Conservation (phyloP, 2,329 filamentous ascomycete genomes). For the Epichloe uncinata region DNA sequence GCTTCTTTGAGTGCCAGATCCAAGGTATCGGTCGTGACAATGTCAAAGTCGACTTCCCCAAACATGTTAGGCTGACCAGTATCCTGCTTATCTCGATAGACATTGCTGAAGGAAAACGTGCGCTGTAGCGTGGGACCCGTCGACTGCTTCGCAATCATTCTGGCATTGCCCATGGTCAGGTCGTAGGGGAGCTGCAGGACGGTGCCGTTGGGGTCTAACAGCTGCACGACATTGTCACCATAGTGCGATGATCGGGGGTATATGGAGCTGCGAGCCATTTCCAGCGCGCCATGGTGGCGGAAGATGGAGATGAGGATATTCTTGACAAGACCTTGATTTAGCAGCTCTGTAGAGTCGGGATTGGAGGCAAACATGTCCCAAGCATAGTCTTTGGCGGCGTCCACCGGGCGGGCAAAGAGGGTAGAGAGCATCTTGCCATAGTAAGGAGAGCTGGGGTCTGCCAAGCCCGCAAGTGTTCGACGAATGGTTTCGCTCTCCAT, state of each 20-base stretch:
- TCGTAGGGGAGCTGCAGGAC: conserved; percentile 90
- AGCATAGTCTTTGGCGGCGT: conserved; percentile 67
- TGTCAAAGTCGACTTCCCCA: conserved; percentile 91
- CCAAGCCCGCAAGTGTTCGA: conserved; percentile 66
- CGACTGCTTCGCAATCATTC: conserved; percentile 61
- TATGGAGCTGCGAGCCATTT: conserved; percentile 58
- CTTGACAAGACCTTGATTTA: conserved; percentile 62
- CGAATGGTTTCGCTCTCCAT: conserved; percentile 88
- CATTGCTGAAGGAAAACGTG: conserved; percentile 75
- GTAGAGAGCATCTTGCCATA: conserved; percentile 83
- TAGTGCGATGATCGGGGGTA: conserved; percentile 79
- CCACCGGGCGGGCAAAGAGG: conserved; percentile 63
- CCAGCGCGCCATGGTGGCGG: conserved; percentile 76
- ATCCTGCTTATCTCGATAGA: conserved; percentile 67
- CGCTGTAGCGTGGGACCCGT: conserved; percentile 52
- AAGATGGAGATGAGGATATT: conserved; percentile 67
- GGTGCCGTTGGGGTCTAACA: conserved; percentile 75
- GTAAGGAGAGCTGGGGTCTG: conserved; percentile 73
- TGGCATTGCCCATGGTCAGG: conserved; percentile 76
- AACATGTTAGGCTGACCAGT: conserved; percentile 73
- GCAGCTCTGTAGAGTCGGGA: conserved; percentile 43
- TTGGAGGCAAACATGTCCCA: conserved; percentile 56
- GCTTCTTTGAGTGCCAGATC: conserved; percentile 85
- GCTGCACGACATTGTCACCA: conserved; percentile 54
- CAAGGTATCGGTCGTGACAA: conserved; percentile 68